These are phyloP conservation scores for Globisporangium carolinianum DNA, from an alignment of 352 stramenopile genomes.

Conservation along the genomic window DNA sequence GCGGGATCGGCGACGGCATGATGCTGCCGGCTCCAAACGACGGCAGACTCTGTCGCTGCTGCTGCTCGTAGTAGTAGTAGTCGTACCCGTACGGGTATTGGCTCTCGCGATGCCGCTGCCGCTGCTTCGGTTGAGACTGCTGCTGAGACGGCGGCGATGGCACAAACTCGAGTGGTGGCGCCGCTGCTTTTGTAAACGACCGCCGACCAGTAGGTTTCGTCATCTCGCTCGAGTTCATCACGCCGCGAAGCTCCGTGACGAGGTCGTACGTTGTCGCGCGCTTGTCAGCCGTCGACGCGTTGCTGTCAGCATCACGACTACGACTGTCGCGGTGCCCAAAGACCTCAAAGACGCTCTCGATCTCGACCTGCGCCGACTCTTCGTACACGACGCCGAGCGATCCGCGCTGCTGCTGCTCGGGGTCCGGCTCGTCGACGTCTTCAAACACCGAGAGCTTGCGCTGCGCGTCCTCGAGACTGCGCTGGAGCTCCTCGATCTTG, in stretches of 20 bases:
- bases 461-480: conserved; percentile 31
- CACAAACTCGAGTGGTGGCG: background rate
- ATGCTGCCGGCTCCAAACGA: conserved; percentile 4
- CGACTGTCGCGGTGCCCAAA: conserved; percentile 20
- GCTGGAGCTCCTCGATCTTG: conserved; percentile 40
- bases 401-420: conserved; percentile 22
- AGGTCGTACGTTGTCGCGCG: conserved; percentile 21
- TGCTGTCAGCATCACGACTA: background rate
- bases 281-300: conserved; percentile 4
- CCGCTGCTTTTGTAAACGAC: conserved; percentile 5
- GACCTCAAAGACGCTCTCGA: conserved; percentile 46
- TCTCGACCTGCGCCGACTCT: conserved; percentile 21
- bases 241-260: conserved; percentile 43
- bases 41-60: conserved; percentile 9
- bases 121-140: background rate
- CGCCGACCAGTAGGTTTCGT: conserved; percentile 26
- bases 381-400: background rate
- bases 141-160: conserved; percentile 12
- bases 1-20: conserved; percentile 12
- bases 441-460: conserved; percentile 15
- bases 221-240: conserved; percentile 74
- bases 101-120: background rate
- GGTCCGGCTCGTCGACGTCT: conserved; percentile 14
- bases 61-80: background rate
- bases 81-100: conserved; percentile 1